phyloP scores from a whole-genome alignment of 805 yeast genomes.

The Candida cerambycidarum region DNA sequence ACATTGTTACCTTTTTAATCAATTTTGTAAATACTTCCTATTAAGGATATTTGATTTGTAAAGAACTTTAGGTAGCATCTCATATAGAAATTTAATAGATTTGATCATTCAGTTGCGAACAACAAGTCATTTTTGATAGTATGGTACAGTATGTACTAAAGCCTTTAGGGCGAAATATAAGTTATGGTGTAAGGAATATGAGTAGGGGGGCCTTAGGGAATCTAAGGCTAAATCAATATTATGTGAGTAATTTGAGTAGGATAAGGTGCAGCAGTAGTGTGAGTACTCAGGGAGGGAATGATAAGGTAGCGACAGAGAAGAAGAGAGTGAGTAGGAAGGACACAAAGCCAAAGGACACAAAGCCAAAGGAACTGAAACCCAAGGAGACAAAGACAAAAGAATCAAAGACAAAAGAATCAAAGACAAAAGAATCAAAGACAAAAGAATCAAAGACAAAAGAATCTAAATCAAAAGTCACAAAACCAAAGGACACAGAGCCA shows the following conservation, averaged over 20 bases:
- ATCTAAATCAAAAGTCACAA: not conserved
- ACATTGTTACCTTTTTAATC: conserved; percentile 8
- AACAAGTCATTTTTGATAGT: no score
- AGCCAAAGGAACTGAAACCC: not conserved
- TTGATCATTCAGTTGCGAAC: no score
- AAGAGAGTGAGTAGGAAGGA: not conserved
- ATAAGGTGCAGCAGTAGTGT: not conserved
- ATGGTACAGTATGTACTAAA: not conserved
- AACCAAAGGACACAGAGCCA: not conserved
- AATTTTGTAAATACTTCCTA: conserved; percentile 5
- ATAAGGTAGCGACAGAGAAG: not conserved
- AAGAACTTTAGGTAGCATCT: not conserved
- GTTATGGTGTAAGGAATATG: no score
- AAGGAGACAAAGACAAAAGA: not conserved
- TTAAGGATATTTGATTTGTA: not conserved
- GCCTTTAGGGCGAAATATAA: not conserved
- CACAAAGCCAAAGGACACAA: not conserved
- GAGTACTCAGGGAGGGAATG: not conserved
- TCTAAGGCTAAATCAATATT: not conserved
- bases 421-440: not conserved
- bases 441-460: not conserved
- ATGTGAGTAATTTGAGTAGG: not conserved
- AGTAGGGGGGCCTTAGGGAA: no score
- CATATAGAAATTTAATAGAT: not conserved
- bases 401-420: not conserved